Percentiles rank a stretch among this genome's conserved stretches.
Evolutionary conservation across 768 basidiomycete species (phyloP).

Genomic region (Porphyrellus cyaneotinctus): DNA sequence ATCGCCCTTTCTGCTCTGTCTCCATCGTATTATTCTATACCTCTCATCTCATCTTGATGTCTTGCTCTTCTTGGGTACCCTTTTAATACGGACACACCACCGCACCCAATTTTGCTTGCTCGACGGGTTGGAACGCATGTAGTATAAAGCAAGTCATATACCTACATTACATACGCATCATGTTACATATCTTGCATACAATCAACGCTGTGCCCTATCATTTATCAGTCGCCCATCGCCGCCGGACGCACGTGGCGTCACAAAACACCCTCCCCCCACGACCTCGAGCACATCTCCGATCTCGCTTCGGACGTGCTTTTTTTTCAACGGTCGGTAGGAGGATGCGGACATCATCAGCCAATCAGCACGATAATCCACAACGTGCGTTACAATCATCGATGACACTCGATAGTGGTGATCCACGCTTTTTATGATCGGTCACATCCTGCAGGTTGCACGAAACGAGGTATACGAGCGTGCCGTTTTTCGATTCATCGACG

Average conservation of each 20-base stretch:
- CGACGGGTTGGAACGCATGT: conserved; percentile 32
- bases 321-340: neutral
- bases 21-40: conserved; percentile 9
- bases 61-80: conserved; percentile 29
- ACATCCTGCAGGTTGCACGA: neutral
- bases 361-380: neutral
- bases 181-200: conserved; percentile 20
- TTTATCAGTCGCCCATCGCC: conserved; percentile 7
- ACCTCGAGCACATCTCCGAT: neutral
- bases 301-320: conserved; percentile 1
- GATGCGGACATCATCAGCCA: neutral
- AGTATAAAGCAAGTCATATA: conserved; percentile 28
- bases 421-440: conserved; percentile 14
- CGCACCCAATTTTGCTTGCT: conserved; percentile 23
- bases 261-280: conserved; percentile 1
- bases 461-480: neutral
- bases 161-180: conserved; percentile 26
- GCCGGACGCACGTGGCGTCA: neutral
- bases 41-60: conserved; percentile 23
- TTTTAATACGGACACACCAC: conserved; percentile 22
- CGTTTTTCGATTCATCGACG: neutral
- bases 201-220: conserved; percentile 5
- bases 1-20: neutral
- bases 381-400: neutral
- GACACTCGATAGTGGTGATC: conserved; percentile 5